phyloP scores from a whole-genome alignment of 768 basidiomycete species.

The Agrocybe pediades region DNA sequence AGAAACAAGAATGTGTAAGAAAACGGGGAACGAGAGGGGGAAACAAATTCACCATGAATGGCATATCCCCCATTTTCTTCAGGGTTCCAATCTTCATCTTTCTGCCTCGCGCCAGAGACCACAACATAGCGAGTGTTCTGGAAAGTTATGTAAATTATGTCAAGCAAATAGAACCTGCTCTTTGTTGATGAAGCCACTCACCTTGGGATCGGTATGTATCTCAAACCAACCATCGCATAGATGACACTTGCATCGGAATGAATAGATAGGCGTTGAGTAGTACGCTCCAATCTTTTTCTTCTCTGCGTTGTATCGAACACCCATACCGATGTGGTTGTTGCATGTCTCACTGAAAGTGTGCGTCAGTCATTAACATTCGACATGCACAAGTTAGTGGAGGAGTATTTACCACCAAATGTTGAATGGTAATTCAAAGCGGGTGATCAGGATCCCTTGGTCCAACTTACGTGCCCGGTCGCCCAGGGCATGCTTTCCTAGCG shows the following conservation, averaged over 20 bases:
- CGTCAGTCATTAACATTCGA: background rate
- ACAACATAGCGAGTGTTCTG: conserved; percentile 97
- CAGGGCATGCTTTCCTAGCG: conserved; percentile 93
- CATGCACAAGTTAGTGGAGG: background rate
- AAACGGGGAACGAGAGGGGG: background rate
- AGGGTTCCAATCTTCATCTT: conserved; percentile 96
- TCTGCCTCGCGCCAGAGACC: conserved; percentile 87
- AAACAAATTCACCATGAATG: conserved; percentile 61
- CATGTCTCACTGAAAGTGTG: conserved; percentile 75
- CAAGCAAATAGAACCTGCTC: no score
- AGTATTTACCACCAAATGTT: conserved; percentile 90
- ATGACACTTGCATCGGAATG: conserved; percentile 98
- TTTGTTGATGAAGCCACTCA: no score
- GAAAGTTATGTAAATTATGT: background rate
- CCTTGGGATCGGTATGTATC: conserved; percentile 97
- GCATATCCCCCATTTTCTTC: conserved; percentile 95
- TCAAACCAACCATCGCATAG: conserved; percentile 97
- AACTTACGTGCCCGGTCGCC: conserved; percentile 93
- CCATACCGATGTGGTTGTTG: conserved; percentile 97
- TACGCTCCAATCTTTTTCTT: conserved; percentile 97
- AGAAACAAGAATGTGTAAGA: background rate
- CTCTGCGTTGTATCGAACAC: conserved; percentile 99
- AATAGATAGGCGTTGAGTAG: conserved; percentile 92
- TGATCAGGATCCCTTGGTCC: conserved; percentile 94
- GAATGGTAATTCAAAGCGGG: conserved; percentile 94